Evolutionary conservation across 306 rosid species (phyloP), one percentile per base, ranked within the genome.

Genomic region (Glycine soja): DNA sequence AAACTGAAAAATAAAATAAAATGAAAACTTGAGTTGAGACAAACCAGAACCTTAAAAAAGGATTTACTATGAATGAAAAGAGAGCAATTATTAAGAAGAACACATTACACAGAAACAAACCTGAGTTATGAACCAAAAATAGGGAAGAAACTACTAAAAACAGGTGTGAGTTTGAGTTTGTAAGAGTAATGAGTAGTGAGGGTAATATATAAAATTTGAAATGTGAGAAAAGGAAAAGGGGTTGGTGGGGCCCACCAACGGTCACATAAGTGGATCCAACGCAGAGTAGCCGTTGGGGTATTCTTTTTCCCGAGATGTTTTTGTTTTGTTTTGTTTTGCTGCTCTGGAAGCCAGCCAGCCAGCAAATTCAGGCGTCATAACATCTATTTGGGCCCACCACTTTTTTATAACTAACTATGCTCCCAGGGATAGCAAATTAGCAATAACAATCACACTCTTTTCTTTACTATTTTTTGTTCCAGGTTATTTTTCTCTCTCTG

Each of bases 211-310:
- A 5, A 24, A 24, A n/a, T 11, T 51, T 61, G 38, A 15, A 74
- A 50, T 7, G 56, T 10, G 6, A 2, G 18, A 14, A 61, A 56
- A 4, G 30, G 30, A 24, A 4, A 6, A 8, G 32, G 10, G 46
- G 30, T 3, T 4, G 8, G 32, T 45, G 70, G 12, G 85, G 43
- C 48, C 84, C 81, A 85, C 30, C 72, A 83, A 86, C 87, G 87
- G 89, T 83, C 51, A 83, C 63, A 72, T 76, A 67, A 78, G 67
- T 80, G 83, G 83, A 83, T 80, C 50, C 87, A 86, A 10, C 78
- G 34, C 61, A 73, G 75, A 73, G 83, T 67, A 86, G 87, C 89
- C 89, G 85, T 83, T 86, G 78, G 72, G 43, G 80, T 76, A 76
- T 85, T 81, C 82, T 64, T 76, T 19, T 80, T 70, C 63, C 72